Evolutionary conservation across 1,284 basidiomycete genomes (phyloP), one percentile per base, ranked within the genome.

Genomic region (Ustilago bromivora): DNA sequence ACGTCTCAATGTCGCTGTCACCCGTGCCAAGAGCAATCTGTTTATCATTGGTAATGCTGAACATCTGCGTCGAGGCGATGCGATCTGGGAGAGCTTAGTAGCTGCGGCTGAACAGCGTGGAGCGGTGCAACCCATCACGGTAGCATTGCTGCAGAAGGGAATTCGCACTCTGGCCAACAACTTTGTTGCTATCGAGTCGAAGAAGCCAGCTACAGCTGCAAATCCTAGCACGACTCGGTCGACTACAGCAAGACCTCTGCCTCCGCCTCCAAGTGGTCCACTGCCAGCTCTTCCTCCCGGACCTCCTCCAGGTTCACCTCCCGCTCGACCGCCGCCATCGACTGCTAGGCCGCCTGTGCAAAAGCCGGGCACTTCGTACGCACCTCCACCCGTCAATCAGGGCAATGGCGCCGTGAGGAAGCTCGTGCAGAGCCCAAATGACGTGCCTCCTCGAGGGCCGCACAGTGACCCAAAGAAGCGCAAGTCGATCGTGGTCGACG

Each of bases 21-120:
- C 97, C 17, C 92, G 97, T 84, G 94, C 97, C 4, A 94, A 93
- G 83, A 95, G 94, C 28, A 98, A 95, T 8, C 88, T 99, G 11
- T 99, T 96, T 85, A 92, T 99, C 56, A 89, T 99, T 34, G 97
- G 97, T 7, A 92, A 98, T 61, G 92, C 92, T 8, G 88, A 92
- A 10, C 96, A 95, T 2, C 89, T 98, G 84, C 57, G 71, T 17
- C 89, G 94, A 61, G 94, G 93, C 72, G 92, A 98, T 79, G 43
- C 77, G 11, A 71, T 81, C 23, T 84, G 82, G 82, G 61, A 67
- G 2, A 59, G 51, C 32, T 66, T 84, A 19, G 78, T 84, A 3
- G 34, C 61, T 28, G 79, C 79, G 13, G 81, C 82, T 13, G 71
- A 73, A 54, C 46, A 65, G n/a, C 66, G 71, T 28, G 71, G 64